Conservation (phyloP, 257 asterid species). For the Solanum clarkiae region DNA sequence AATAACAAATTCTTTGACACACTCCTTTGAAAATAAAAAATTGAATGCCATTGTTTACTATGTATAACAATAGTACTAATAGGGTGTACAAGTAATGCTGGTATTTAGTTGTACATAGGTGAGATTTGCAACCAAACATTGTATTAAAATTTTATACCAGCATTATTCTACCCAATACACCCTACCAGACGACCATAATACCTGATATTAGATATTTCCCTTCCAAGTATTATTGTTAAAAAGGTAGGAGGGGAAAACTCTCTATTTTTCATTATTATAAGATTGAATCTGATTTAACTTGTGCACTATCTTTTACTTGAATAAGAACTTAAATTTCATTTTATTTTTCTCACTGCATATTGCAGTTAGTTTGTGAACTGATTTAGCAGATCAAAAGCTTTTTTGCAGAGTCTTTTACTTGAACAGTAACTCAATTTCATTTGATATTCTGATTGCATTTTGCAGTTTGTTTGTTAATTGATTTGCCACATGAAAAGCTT, state of each 20-base stretch:
- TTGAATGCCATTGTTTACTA: neutral
- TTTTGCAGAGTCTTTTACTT: neutral
- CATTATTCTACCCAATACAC: neutral
- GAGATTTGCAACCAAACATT: neutral
- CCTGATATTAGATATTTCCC: neutral
- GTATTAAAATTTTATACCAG: neutral
- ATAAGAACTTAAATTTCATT: neutral
- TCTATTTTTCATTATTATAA: neutral
- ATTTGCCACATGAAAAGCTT: neutral
- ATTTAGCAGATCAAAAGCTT: neutral
- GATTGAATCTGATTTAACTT: neutral
- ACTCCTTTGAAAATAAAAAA: neutral
- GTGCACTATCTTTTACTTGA: neutral
- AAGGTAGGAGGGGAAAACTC: neutral
- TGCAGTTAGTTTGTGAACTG: neutral
- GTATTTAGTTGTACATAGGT: neutral
- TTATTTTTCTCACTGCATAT: neutral
- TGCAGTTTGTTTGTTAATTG: neutral
- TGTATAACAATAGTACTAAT: neutral
- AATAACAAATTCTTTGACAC: neutral
- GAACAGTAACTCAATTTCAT: neutral
- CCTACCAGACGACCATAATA: neutral
- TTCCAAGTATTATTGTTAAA: neutral
- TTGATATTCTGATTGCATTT: neutral
- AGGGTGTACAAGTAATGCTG: neutral